Evolutionary conservation across 2,329 filamentous ascomycete species (phyloP), one percentile per base, ranked within the genome.

Genomic region (Dendryphion nanum): DNA sequence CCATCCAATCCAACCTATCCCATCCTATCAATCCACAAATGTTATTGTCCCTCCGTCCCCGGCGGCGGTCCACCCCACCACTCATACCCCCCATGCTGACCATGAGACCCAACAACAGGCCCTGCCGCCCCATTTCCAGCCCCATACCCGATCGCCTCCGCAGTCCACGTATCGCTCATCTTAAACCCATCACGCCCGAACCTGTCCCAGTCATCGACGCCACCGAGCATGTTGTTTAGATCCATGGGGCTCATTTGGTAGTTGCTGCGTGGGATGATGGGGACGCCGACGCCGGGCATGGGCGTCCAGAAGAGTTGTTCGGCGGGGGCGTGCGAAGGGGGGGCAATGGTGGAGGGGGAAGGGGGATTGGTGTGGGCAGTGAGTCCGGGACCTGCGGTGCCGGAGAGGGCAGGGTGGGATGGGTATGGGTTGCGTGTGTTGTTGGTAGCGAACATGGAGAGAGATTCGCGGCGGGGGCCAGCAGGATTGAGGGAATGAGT

Each of bases 241-340:
- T 60, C 63, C 63, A 67, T 66, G 3, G 61, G 60, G 14, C 54
- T 51, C 12, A 53, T 41, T 18, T 48, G 44, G 40, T 52, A 55
- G 28, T 42, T 55, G 23, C 10, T 26, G n/a, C 56, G 47, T 1
- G 53, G 53, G 1, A 63, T 34, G 5, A 64, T 59, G 3, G 69
- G 68, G 6, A 66, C 62, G 34, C 59, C 64, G 38, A 70, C 56
- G 2, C 62, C 61, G 1, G 63, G 59, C 10, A 71, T 65, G 1
- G 69, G 68, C 10, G 64, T 66, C 69, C 63, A 67, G 43, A 62
- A 64, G 2, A 48, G 33, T 17, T 38, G 24, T 18, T 48, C 31
- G 16, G 35, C 38, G 30, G 26, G 18, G 18, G 23, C 15, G 37
- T 7, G 29, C 20, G 31, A 18, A 10, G 31, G 31, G 23, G 23